A percentile compares a stretch with the other conserved stretches of the same genome.
Conservation (phyloP, 2,329 filamentous ascomycete species). For the Aureobasidium sp. region DNA sequence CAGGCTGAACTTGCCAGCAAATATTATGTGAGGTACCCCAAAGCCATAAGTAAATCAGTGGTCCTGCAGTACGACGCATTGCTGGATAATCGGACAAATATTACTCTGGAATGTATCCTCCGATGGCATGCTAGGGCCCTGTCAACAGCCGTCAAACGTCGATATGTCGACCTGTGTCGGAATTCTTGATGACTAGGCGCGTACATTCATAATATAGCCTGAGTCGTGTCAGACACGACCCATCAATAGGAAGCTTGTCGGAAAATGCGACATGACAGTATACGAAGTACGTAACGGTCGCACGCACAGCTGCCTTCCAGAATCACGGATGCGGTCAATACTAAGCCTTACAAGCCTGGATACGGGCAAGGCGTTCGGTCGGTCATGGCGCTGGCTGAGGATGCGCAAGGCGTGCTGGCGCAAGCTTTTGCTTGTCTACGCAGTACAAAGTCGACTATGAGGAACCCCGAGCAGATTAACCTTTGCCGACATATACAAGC, state of each 20-base stretch:
- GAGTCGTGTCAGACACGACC: neutral
- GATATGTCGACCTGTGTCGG: too few species aligned
- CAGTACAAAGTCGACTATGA: neutral
- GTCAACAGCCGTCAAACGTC: neutral
- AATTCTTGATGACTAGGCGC: neutral
- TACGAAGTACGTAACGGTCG: neutral
- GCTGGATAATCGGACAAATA: neutral
- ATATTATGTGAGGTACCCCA: neutral
- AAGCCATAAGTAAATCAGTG: neutral
- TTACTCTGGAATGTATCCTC: neutral
- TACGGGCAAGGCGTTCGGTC: neutral
- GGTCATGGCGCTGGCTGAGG: neutral
- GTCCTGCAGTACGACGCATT: neutral
- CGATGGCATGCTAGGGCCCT: neutral
- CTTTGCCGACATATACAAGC: neutral
- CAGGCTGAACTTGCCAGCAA: neutral
- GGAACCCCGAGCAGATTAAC: neutral
- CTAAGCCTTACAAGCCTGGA: neutral
- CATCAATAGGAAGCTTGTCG: neutral
- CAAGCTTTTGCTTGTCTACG: neutral
- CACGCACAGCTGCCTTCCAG: neutral
- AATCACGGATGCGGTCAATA: neutral
- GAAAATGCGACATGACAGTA: neutral
- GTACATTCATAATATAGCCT: neutral
- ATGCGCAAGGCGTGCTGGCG: neutral